Evolutionary conservation across 495 filamentous ascomycete genomes (phyloP).

Genomic region (Hypoxylon fuscum): DNA sequence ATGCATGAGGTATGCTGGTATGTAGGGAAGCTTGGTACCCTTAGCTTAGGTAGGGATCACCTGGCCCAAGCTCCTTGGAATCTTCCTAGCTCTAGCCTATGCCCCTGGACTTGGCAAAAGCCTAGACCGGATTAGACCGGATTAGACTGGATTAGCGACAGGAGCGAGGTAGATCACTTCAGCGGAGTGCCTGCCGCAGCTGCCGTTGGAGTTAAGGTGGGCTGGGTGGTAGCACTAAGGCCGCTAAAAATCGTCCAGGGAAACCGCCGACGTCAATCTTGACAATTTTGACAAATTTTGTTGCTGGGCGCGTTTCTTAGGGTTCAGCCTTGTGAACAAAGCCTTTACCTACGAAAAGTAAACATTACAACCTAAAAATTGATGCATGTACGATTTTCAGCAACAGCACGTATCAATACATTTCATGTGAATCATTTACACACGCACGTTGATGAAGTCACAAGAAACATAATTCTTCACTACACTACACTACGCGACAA

Average conservation of each 20-base stretch:
- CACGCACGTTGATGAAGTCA: background rate
- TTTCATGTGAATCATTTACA: too few relatives aligned
- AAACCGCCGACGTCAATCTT: constrained; percentile 35
- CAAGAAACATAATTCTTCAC: too few relatives aligned
- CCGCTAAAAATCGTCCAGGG: constrained; percentile 9
- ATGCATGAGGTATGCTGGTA: too few relatives aligned
- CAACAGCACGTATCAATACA: too few relatives aligned
- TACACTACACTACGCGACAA: background rate
- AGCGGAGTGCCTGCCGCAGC: constrained; percentile 10
- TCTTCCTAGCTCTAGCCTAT: constrained; percentile 14
- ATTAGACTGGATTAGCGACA: constrained; percentile 31
- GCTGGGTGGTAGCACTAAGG: constrained; percentile 32
- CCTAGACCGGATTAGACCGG: constrained; percentile 6
- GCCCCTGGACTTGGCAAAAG: constrained; percentile 24
- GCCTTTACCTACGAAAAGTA: background rate
- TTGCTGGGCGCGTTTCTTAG: background rate
- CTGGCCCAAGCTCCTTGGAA: constrained; percentile 34
- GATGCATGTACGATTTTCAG: too few relatives aligned
- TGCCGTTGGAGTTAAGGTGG: constrained; percentile 25
- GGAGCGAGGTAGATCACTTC: constrained; percentile 15
- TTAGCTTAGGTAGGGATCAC: background rate
- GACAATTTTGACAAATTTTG: too few relatives aligned
- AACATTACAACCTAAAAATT: too few relatives aligned
- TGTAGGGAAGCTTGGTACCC: too few relatives aligned
- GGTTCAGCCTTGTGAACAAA: constrained; percentile 24